phyloP scores from a whole-genome alignment of 345 rosid species.

The Brassica carinata region DNA sequence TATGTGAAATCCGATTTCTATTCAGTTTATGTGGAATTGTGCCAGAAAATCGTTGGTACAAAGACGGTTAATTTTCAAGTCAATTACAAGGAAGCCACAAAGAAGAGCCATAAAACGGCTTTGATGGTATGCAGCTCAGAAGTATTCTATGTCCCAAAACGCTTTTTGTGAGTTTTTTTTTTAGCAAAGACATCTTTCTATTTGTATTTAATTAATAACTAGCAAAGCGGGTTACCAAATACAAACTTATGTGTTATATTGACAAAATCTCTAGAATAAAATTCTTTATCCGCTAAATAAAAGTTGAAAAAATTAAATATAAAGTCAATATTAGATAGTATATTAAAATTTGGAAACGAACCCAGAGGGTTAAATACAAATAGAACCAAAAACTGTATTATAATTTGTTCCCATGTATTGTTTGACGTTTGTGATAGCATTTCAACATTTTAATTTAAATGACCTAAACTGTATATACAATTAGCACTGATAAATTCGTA shows the following conservation, averaged over 20 bases:
- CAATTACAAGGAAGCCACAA: slow-evolving; percentile 74
- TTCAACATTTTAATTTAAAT: too few species aligned
- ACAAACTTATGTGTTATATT: background rate
- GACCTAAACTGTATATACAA: too few species aligned
- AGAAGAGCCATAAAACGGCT: slow-evolving; percentile 50
- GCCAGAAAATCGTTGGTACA: slow-evolving; percentile 60
- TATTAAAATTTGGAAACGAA: background rate
- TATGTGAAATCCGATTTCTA: slow-evolving; percentile 66
- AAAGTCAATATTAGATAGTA: background rate
- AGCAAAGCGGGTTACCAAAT: background rate
- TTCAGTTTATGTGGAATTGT: slow-evolving; percentile 68
- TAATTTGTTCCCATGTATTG: background rate
- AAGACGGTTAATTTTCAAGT: slow-evolving; percentile 92
- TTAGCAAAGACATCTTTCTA: background rate
- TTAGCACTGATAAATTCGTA: background rate
- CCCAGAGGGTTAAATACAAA: background rate
- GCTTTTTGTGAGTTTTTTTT: background rate
- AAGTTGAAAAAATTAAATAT: background rate
- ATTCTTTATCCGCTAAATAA: background rate
- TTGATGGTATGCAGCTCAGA: slow-evolving; percentile 23
- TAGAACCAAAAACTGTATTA: background rate
- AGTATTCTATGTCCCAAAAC: background rate
- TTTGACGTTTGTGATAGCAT: too few species aligned
- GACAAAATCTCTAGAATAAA: background rate
- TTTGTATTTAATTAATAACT: too few species aligned